Base-by-base conservation (phyloP, 805 yeast genomes). In the Ogataea paraovalis region DNA sequence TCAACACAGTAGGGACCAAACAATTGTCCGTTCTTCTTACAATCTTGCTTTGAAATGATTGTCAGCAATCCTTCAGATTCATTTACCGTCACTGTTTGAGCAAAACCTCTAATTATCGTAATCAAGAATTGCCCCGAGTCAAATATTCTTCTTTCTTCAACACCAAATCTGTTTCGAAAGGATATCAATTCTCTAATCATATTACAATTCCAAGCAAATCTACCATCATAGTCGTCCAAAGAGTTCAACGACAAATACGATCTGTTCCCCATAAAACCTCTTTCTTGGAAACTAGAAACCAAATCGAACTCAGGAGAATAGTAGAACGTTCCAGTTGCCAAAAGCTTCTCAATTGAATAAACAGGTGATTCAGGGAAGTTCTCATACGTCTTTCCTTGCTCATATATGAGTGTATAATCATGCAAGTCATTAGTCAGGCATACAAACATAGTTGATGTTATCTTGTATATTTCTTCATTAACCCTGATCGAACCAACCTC, bases 371-470 rank as follows among this genome's bases (percentile, higher is more conserved):
- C 62, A 6, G 57, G 56, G 27, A 50, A 49, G 25, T 54, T 58
- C 39, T 58, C 60, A 28, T 45, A 48, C 27, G 49, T 49, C 39
- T 47, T 45, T 25, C 41, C 47, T 33, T 53, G 46, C 7, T 55
- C 55, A 27, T 45, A 50, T 9, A 51, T 49, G 22, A 57, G 50
- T 3, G 49, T 47, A 46, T 65, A 55, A 59, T 85, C 92, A 58
- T 65, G 81, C 32, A 69, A 72, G 41, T 77, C 80, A 41, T 75
- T 76, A 49, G 78, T 79, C 39, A 86, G 68, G 56, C 91, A 83
- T 49, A 77, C 76, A 60, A 85, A 84, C 46, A 80, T 82, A 1
- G 83, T 85, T 21, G 76, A 80, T n/a, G 74, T 68, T 5, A 86
- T 75, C 42, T 68, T 72, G 53, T 70, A 72, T 6, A 87, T 71